Evolutionary conservation across 2,329 filamentous ascomycete genomes (phyloP).

Genomic region (Grosmannia huntii): DNA sequence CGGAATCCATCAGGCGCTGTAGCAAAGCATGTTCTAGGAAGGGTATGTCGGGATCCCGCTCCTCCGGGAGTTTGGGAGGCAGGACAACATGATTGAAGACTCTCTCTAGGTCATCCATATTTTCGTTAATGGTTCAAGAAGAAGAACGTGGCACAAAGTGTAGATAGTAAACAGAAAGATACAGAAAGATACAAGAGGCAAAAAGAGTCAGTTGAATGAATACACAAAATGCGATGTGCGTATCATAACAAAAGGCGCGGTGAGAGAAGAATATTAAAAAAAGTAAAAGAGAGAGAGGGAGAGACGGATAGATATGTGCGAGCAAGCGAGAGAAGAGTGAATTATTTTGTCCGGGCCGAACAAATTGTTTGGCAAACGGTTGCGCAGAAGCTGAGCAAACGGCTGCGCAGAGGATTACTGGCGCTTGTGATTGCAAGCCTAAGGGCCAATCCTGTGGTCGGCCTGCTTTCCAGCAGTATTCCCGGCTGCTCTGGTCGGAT

Average conservation of each 20-base stretch:
- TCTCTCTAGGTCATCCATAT: background rate
- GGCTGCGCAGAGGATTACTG: background rate
- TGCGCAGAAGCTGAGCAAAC: background rate
- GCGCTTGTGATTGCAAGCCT: background rate
- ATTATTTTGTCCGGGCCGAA: background rate
- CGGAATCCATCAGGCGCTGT: background rate
- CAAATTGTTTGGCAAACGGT: background rate
- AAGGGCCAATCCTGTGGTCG: background rate
- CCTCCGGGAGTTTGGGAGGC: conserved; percentile 6
- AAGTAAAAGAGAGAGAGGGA: background rate
- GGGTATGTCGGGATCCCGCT: background rate
- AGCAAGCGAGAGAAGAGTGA: background rate
- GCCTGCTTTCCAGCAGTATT: background rate
- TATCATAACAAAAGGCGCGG: too few relatives aligned
- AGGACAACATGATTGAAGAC: conserved; percentile 10
- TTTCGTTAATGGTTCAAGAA: background rate
- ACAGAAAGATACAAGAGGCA: background rate
- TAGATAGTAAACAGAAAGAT: background rate
- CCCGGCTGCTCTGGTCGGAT: background rate
- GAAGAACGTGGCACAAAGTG: background rate
- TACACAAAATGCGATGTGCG: too few relatives aligned
- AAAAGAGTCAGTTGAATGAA: background rate
- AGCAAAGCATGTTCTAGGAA: background rate
- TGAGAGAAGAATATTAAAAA: background rate
- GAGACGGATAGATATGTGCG: background rate